Conservation (phyloP, 495 filamentous ascomycete species). For the Penicillium samsonianum region DNA sequence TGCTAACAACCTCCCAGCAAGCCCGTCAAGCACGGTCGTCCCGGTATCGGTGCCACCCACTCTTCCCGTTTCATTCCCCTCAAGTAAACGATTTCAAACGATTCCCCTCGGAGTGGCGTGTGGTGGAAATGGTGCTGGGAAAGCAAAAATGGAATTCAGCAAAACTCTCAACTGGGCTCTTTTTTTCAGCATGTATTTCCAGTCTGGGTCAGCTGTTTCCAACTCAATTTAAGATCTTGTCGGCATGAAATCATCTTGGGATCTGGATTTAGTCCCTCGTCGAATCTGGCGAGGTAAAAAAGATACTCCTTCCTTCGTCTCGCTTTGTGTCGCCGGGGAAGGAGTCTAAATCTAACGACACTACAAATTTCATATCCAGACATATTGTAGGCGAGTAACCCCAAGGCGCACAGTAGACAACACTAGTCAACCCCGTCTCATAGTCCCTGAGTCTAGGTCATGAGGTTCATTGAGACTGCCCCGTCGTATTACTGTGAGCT, state of each 20-base stretch:
- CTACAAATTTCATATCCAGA: slow-evolving; percentile 19
- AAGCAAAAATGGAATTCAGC: slow-evolving; percentile 44
- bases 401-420: background rate
- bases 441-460: background rate
- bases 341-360: slow-evolving; percentile 31
- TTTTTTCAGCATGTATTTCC: slow-evolving; percentile 50
- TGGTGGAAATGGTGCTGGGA: slow-evolving; percentile 45
- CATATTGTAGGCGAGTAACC: slow-evolving; percentile 2
- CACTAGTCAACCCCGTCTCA: background rate
- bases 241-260: slow-evolving; percentile 40
- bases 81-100: slow-evolving; percentile 71
- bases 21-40: slow-evolving; percentile 99
- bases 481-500: background rate
- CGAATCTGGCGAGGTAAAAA: slow-evolving; percentile 26
- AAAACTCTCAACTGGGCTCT: slow-evolving; percentile 35
- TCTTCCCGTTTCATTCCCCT: slow-evolving; percentile 99
- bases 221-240: slow-evolving; percentile 53
- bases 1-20: slow-evolving; percentile 65
- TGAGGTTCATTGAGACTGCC: no score
- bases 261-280: slow-evolving; percentile 22
- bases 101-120: slow-evolving; percentile 46
- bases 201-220: slow-evolving; percentile 50
- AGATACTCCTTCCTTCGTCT: slow-evolving; percentile 19
- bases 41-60: slow-evolving; percentile 99
- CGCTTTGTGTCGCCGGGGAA: slow-evolving; percentile 19